Evolutionary conservation across 371 early-diverging fungal genomes (phyloP), one percentile per base, ranked within the genome.

Genomic region (Synchytrium microbalum): DNA sequence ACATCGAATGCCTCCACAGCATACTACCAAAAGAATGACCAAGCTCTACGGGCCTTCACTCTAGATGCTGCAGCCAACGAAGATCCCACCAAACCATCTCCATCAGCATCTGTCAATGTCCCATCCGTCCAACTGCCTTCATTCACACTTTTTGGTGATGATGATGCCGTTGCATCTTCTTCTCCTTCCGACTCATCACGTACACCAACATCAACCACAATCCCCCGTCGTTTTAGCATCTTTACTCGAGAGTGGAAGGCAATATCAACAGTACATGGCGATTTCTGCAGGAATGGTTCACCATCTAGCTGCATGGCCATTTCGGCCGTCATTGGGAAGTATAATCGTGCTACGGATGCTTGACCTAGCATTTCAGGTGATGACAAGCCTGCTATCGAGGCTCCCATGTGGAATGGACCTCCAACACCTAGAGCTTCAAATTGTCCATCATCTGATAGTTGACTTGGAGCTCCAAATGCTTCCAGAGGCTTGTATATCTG

Each of bases 281-380:
- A 66, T 25, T 62, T 62, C 54, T 71, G 71, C 29, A 56, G 19
- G 69, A 68, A 71, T 14, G 71, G 71, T 58, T 71, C 71, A 16
- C 71, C 71, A 54, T 71, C 71, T n/a, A 71, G 66, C 60, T 71
- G 71, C 61, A 71, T 65, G 23, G 71, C 69, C 13, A 70, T 55
- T 23, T 65, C 58, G 0, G 55, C 28, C 0, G 59, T 58, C 19
- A n/a, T n/a, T n/a, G 46, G 58, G 8, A 64, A 54, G 24, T 53
- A 24, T 29, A 63, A 26, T n/a, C 58, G 46, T 24, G 61, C 33
- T 30, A 14, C 19, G 14, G 53, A 26, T 1, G 64, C 71, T 25
- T 66, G 61, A 19, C 72, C 72, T 16, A 72, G 19, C 30, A 72
- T 64, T n/a, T 16, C 58, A 23, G 69, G 72, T 10, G 59, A 29